phyloP scores from a whole-genome alignment of 495 filamentous ascomycete genomes.

The Daldinia decipiens region DNA sequence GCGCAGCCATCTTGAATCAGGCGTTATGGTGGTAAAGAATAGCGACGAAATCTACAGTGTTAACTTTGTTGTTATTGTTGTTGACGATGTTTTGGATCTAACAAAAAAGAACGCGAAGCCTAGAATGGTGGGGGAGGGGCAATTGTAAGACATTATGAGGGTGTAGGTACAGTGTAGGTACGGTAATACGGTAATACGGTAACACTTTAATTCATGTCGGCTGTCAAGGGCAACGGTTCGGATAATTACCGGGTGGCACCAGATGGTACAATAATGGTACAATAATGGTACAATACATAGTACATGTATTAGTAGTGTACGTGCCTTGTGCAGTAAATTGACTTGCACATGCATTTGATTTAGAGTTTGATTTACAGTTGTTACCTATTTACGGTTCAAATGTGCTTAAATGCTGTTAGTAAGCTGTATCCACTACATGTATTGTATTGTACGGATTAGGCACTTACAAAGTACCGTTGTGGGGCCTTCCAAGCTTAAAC shows the following conservation, averaged over 20 bases:
- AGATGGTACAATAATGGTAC: neutral
- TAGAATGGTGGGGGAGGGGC: slow-evolving; percentile 25
- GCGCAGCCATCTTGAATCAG: slow-evolving; percentile 54
- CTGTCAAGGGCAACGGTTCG: neutral
- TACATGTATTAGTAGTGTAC: too few relatives aligned
- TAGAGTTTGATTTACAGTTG: neutral
- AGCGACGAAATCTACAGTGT: slow-evolving; percentile 6
- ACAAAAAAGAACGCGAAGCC: slow-evolving; percentile 7
- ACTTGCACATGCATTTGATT: slow-evolving; percentile 2
- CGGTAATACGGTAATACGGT: neutral
- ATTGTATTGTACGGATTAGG: neutral
- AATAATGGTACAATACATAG: too few relatives aligned
- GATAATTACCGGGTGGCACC: slow-evolving; percentile 1
- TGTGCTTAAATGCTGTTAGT: neutral
- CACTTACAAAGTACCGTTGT: slow-evolving; percentile 6
- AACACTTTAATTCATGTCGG: neutral
- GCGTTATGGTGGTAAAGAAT: slow-evolving; percentile 3
- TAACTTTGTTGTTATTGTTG: neutral
- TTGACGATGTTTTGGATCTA: neutral
- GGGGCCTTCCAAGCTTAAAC: neutral
- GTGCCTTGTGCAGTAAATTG: neutral
- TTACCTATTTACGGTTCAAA: neutral
- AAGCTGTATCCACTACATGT: slow-evolving; percentile 8
- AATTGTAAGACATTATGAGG: slow-evolving; percentile 11
- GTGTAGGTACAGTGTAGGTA: slow-evolving; percentile 3